These are phyloP conservation scores for Penicillium expansum DNA, from an alignment of 2,329 filamentous ascomycete species.

Conservation along the genomic window DNA sequence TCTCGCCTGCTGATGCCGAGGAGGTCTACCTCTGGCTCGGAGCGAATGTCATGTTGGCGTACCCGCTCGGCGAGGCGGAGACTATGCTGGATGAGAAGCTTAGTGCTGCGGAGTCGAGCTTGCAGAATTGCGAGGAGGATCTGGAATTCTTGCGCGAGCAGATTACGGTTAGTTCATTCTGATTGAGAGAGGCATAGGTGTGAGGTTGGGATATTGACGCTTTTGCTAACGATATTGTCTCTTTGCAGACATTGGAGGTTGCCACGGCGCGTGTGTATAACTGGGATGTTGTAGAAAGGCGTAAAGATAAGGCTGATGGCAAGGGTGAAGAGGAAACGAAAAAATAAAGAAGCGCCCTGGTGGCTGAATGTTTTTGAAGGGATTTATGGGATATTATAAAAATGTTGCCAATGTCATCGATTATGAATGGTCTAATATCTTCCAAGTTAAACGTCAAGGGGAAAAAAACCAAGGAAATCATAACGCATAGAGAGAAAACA, in stretches of 20 bases:
- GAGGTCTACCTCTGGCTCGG: conserved; percentile 99
- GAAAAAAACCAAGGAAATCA: background rate
- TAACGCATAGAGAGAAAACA: background rate
- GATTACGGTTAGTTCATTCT: conserved; percentile 68
- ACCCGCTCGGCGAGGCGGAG: conserved; percentile 85
- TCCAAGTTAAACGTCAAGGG: background rate
- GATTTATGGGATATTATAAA: conserved; percentile 8
- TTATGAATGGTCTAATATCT: conserved; percentile 2
- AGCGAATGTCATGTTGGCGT: conserved; percentile 96
- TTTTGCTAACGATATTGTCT: conserved; percentile 3
- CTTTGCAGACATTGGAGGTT: conserved; percentile 89
- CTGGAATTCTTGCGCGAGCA: conserved; percentile 93
- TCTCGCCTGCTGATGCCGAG: conserved; percentile 67
- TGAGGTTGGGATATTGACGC: background rate
- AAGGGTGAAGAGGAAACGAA: conserved; percentile 50
- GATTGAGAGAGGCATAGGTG: background rate
- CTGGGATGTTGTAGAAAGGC: conserved; percentile 94
- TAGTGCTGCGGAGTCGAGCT: conserved; percentile 71
- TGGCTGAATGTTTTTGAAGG: conserved; percentile 1
- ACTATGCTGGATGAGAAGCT: conserved; percentile 74
- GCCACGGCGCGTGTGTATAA: conserved; percentile 97
- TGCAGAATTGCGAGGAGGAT: conserved; percentile 92
- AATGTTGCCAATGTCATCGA: conserved; percentile 1
- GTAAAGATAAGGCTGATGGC: conserved; percentile 73
- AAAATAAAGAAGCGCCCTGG: conserved; percentile 27